Evolutionary conservation across 2,329 filamentous ascomycete species (phyloP).

Genomic region (Phialophora verrucosa): DNA sequence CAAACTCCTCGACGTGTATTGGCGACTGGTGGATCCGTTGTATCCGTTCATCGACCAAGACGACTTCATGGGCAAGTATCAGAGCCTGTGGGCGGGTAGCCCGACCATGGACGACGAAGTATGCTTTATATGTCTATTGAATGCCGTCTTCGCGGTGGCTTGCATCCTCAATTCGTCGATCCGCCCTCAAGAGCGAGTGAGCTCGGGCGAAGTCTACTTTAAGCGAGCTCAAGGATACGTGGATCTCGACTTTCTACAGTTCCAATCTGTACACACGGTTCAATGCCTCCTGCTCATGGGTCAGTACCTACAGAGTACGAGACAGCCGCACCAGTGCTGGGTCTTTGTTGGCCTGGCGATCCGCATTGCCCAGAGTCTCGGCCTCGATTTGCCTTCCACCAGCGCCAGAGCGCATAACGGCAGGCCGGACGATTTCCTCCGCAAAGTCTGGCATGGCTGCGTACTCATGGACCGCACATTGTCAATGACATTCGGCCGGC

Average conservation of each 20-base stretch:
- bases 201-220: constrained; percentile 52
- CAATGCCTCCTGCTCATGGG: constrained; percentile 57
- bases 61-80: constrained; percentile 49
- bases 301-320: constrained; percentile 58
- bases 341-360: constrained; percentile 56
- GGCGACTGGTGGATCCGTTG: constrained; percentile 13
- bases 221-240: constrained; percentile 51
- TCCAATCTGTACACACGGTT: constrained; percentile 52
- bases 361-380: constrained; percentile 55
- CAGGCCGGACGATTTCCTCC: constrained; percentile 39
- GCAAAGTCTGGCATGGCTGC: constrained; percentile 46
- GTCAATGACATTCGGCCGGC: constrained; percentile 28
- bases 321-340: constrained; percentile 57
- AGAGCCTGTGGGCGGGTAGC: constrained; percentile 40
- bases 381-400: constrained; percentile 53
- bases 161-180: constrained; percentile 54
- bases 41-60: constrained; percentile 42
- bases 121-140: constrained; percentile 53
- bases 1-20: constrained; percentile 20
- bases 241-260: constrained; percentile 48
- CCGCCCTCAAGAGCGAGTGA: constrained; percentile 47
- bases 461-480: constrained; percentile 45
- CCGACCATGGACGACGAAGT: constrained; percentile 46
- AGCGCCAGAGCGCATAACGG: constrained; percentile 39
- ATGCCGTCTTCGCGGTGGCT: constrained; percentile 55